phyloP scores from a whole-genome alignment of 371 early-diverging fungal genomes.

The Mortierella sp. region DNA sequence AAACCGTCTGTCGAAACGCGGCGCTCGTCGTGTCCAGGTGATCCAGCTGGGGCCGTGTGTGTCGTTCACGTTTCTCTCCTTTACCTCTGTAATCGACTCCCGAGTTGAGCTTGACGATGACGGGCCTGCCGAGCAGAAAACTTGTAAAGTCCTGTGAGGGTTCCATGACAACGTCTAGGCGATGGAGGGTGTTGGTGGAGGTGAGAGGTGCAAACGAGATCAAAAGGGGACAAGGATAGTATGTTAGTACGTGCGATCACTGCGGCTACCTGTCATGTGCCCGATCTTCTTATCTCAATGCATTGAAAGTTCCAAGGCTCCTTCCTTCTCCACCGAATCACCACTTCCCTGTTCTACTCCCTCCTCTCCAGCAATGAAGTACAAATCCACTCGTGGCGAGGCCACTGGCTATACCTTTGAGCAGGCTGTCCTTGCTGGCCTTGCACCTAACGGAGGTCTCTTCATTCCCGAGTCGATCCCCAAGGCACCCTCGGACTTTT shows the following conservation, averaged over 20 bases:
- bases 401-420: constrained; percentile 83
- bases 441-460: constrained; percentile 95
- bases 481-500: constrained; percentile 56
- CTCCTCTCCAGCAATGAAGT: constrained; percentile 67
- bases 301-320: too few relatives aligned
- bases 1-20: too few relatives aligned
- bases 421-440: constrained; percentile 91
- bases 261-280: not conserved
- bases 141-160: constrained; percentile 52
- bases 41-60: too few relatives aligned
- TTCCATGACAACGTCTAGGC: constrained; percentile 26
- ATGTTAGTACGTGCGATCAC: not conserved
- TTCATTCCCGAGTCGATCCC: constrained; percentile 93
- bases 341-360: not conserved
- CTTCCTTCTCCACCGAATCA: too few relatives aligned
- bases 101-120: constrained; percentile 92
- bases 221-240: not conserved
- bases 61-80: too few relatives aligned
- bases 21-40: too few relatives aligned
- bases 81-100: constrained; percentile 94
- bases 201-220: not conserved
- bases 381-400: constrained; percentile 90
- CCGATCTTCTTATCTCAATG: too few relatives aligned
- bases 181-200: not conserved
- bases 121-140: constrained; percentile 79